Evolutionary conservation across 1,139 yeast genomes (phyloP), one percentile per base, ranked within the genome.

Genomic region (Nakaseomyces uthaithaninus): DNA sequence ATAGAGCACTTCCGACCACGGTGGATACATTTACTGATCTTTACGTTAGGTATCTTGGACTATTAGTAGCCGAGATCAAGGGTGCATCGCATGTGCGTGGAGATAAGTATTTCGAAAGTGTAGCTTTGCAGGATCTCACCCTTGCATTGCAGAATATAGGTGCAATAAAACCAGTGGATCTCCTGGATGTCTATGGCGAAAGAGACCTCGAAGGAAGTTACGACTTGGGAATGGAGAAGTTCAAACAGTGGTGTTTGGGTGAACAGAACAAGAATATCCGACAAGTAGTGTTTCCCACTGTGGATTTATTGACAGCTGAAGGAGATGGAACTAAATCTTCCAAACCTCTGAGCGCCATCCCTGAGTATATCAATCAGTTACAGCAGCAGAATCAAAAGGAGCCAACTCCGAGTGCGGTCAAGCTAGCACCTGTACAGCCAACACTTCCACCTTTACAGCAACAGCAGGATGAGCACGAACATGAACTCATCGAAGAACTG

Each of bases 21-120:
- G 64, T 83, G 10, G 81, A 80, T 54, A 67, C 74, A 3, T 49
- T 80, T 23, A 75, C 87, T 0, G 91, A 81, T 49, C 49, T 83
- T 5, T 71, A 77, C 53, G 63, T 79, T 12, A 70, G 77, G 36
- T 77, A 75, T 54, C 57, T 83, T 27, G 62, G 63, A 36, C 60
- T 73, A 24, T 55, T 82, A 25, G 62, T 74, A 2, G 45, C 58
- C 7, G 71, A 69, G 39, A 62, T 79, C 2, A 44, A 39, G 10
- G 50, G 42, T 22, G 50, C 64, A 19, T 59, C 61, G 1, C 57
- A 65, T 15, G 67, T 76, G 0, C 55, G 64, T n/a, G 45, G 59
- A 14, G 63, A 68, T 33, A 67, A n/a, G 23, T 27, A 68, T 8
- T 20, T 71, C 22, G 61, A 57, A 8, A 64, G 62, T 11, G 66